Evolutionary conservation across 1,139 yeast species (phyloP).

Genomic region (Kodamaea arcana): DNA sequence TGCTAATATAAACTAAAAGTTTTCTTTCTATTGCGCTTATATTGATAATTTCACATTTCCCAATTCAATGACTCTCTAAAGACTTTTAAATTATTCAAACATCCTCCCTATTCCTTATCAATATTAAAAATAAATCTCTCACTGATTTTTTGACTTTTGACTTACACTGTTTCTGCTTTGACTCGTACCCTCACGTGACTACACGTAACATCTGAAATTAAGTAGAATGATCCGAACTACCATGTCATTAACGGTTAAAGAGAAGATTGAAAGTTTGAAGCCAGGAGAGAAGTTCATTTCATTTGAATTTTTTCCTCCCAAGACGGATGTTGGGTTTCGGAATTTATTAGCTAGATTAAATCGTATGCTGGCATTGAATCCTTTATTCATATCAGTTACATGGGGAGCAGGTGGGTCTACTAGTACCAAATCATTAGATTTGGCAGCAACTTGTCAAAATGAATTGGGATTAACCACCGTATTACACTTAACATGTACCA

Average conservation of each 20-base stretch:
- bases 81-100: too few relatives aligned
- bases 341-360: constrained; percentile 81
- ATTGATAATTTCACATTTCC: too few relatives aligned
- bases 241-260: constrained; percentile 43
- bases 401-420: constrained; percentile 99
- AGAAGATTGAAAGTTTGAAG: constrained; percentile 47
- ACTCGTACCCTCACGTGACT: constrained; percentile 8
- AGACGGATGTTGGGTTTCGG: constrained; percentile 81
- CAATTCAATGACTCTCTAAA: too few relatives aligned
- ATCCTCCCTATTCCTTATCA: too few relatives aligned
- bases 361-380: constrained; percentile 85
- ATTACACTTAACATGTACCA: constrained; percentile 93
- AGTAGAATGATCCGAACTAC: not conserved
- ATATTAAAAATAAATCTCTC: too few relatives aligned
- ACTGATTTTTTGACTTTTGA: too few relatives aligned
- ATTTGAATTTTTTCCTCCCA: constrained; percentile 95
- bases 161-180: too few relatives aligned
- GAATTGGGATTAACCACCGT: constrained; percentile 83
- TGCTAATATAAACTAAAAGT: too few relatives aligned
- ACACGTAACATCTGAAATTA: constrained; percentile 3
- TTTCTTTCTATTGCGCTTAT: too few relatives aligned
- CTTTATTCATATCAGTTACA: constrained; percentile 85
- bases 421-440: constrained; percentile 75
- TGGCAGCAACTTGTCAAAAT: constrained; percentile 73
- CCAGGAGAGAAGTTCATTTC: constrained; percentile 67